Percentiles rank a stretch among this genome's conserved stretches.
phyloP scores from a whole-genome alignment of 768 basidiomycete species.

The Tricholoma sp. region DNA sequence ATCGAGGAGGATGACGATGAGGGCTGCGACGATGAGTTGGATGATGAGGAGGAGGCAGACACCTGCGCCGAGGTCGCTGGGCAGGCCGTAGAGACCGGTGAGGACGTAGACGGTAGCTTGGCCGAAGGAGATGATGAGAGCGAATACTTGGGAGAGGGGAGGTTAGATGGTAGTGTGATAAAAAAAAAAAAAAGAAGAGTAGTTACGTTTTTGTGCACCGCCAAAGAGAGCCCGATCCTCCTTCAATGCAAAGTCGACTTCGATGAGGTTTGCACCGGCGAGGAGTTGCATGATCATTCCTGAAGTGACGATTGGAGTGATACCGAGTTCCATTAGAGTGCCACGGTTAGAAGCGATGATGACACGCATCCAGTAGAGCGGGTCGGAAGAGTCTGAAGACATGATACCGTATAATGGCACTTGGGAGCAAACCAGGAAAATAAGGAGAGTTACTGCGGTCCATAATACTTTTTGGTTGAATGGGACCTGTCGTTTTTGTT shows the following conservation, averaged over 20 bases:
- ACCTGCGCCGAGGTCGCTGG: slow-evolving; percentile 89
- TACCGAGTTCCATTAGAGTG: slow-evolving; percentile 98
- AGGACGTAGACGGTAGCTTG: slow-evolving; percentile 97
- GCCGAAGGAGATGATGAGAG: slow-evolving; percentile 92
- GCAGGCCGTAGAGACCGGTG: slow-evolving; percentile 94
- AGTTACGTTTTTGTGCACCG: slow-evolving; percentile 93
- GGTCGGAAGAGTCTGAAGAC: slow-evolving; percentile 98
- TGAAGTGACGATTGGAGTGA: slow-evolving; percentile 94
- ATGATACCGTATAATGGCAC: slow-evolving; percentile 99
- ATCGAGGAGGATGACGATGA: slow-evolving; percentile 97
- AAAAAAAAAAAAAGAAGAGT: too few species aligned
- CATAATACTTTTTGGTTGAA: slow-evolving; percentile 99
- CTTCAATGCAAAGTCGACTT: slow-evolving; percentile 95
- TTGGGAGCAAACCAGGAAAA: slow-evolving; percentile 99
- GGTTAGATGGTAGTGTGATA: neutral
- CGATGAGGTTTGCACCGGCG: slow-evolving; percentile 95
- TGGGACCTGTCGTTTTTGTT: slow-evolving; percentile 72
- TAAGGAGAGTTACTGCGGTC: slow-evolving; percentile 98
- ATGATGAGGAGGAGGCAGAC: slow-evolving; percentile 96
- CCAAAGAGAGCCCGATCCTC: slow-evolving; percentile 95
- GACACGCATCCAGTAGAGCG: slow-evolving; percentile 99
- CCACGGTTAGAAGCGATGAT: slow-evolving; percentile 98
- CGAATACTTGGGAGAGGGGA: slow-evolving; percentile 64
- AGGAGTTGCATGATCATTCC: slow-evolving; percentile 99
- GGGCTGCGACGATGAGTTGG: slow-evolving; percentile 87